These are phyloP conservation scores for Apiospora pterosperma DNA, from an alignment of 2,329 filamentous ascomycete genomes.

Conservation along the genomic window DNA sequence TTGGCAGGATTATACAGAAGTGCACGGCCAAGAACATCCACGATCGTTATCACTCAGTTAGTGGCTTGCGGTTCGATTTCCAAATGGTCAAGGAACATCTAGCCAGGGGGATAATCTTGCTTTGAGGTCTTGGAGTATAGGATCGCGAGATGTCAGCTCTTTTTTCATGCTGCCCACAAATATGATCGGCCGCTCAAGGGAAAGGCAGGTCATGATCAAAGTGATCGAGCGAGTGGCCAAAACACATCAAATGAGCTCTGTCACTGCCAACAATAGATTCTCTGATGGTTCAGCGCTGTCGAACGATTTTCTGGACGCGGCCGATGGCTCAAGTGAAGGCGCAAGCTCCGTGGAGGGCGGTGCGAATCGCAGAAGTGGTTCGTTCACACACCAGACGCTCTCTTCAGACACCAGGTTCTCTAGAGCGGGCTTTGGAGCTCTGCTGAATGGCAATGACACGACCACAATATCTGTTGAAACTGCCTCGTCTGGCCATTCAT, in stretches of 20 bases:
- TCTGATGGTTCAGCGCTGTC: constrained; percentile 54
- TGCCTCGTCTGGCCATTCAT: constrained; percentile 43
- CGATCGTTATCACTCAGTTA: constrained; percentile 86
- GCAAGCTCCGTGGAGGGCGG: constrained; percentile 54
- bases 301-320: constrained; percentile 43
- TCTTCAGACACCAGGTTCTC: constrained; percentile 37
- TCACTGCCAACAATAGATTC: constrained; percentile 39
- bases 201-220: constrained; percentile 66
- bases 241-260: constrained; percentile 52
- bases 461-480: constrained; percentile 37
- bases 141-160: constrained; percentile 82
- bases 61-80: constrained; percentile 80
- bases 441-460: constrained; percentile 27
- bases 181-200: constrained; percentile 76
- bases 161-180: constrained; percentile 65
- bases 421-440: constrained; percentile 37
- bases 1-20: constrained; percentile 82
- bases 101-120: constrained; percentile 66
- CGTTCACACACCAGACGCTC: constrained; percentile 41
- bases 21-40: constrained; percentile 87
- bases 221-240: constrained; percentile 75
- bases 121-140: constrained; percentile 72
- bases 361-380: constrained; percentile 43
- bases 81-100: constrained; percentile 70
- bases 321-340: constrained; percentile 57